Conservation (phyloP, 2,329 filamentous ascomycete species). For the Alternaria sp. region DNA sequence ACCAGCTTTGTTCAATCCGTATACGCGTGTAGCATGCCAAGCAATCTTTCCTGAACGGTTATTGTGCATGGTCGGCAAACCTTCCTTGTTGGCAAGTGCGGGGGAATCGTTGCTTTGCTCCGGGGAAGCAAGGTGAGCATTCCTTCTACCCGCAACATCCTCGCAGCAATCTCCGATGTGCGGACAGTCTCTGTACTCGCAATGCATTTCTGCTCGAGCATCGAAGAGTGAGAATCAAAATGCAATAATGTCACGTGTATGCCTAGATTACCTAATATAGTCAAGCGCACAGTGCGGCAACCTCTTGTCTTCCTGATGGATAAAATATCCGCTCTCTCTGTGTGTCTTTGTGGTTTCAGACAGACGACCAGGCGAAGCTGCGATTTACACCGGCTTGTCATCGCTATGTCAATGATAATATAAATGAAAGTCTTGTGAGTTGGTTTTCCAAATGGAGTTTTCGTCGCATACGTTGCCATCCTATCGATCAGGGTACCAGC, state of each 20-base stretch:
- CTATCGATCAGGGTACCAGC: background rate
- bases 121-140: slow-evolving; percentile 6
- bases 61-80: slow-evolving; percentile 16
- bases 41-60: background rate
- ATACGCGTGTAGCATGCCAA: slow-evolving; percentile 6
- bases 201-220: background rate
- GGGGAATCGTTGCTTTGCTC: slow-evolving; percentile 14
- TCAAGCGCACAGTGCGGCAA: background rate
- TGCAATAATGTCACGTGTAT: background rate
- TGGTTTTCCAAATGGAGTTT: background rate
- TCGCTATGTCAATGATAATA: background rate
- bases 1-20: slow-evolving; percentile 11
- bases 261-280: background rate
- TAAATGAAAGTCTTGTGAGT: too few species aligned
- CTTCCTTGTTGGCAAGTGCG: slow-evolving; percentile 18
- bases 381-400: background rate
- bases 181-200: background rate
- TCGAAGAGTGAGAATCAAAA: background rate
- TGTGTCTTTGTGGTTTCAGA: background rate
- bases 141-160: slow-evolving; percentile 7
- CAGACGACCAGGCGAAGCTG: too few species aligned
- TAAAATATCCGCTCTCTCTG: background rate
- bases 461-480: background rate
- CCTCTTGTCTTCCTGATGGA: background rate
- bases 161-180: slow-evolving; percentile 1